Conservation (phyloP, 1,284 basidiomycete species). For the Coniophora puteana region DNA sequence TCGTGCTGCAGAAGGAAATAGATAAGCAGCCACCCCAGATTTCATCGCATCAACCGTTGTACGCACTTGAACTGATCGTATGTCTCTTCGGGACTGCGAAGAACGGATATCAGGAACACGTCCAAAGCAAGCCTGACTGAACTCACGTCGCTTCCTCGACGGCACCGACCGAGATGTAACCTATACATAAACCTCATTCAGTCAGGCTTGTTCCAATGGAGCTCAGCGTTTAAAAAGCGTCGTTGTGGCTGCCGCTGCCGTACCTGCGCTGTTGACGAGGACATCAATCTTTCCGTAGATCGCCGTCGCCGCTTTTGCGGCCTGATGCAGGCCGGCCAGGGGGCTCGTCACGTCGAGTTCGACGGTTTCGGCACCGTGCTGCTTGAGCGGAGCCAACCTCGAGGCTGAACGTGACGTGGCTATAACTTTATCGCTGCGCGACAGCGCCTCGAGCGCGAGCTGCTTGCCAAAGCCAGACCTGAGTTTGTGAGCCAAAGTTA, state of each 20-base stretch:
- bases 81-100: conserved; percentile 5
- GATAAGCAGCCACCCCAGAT: background rate
- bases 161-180: background rate
- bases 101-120: conserved; percentile 5
- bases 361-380: conserved; percentile 16
- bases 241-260: conserved; percentile 19
- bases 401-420: conserved; percentile 3
- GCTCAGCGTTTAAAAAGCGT: no score
- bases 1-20: conserved; percentile 17
- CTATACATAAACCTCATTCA: background rate
- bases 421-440: background rate
- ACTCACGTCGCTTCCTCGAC: background rate
- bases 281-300: conserved; percentile 32
- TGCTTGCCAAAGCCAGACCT: no score
- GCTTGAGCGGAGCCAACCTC: conserved; percentile 18
- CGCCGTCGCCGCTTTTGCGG: conserved; percentile 20
- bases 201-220: background rate
- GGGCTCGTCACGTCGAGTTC: conserved; percentile 28
- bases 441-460: background rate
- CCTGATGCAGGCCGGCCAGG: conserved; percentile 18
- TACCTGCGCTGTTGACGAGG: conserved; percentile 34
- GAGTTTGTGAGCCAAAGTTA: no score
- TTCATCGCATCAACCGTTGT: background rate
- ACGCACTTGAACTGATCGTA: background rate
- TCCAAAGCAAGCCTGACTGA: background rate